Conservation (phyloP, 768 basidiomycete genomes). For the Phanerochaete carnosa region DNA sequence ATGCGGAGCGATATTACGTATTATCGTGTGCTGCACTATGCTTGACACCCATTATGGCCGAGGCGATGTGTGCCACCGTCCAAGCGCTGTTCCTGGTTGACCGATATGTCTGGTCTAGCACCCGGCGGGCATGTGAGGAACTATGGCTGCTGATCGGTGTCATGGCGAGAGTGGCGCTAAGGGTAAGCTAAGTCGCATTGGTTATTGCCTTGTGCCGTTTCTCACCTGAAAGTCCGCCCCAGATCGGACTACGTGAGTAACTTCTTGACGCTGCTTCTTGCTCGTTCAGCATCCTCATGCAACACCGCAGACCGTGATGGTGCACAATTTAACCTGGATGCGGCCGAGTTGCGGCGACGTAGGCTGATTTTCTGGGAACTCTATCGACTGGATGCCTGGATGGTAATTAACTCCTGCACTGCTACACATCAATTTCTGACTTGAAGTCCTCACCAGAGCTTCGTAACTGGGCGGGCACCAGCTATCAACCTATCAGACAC, state of each 20-base stretch:
- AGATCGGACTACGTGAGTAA: slow-evolving; percentile 54
- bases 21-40: slow-evolving; percentile 47
- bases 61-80: slow-evolving; percentile 44
- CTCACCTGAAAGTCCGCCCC: neutral
- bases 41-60: slow-evolving; percentile 39
- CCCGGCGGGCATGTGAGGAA: slow-evolving; percentile 40
- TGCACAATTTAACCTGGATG: slow-evolving; percentile 42
- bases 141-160: slow-evolving; percentile 50
- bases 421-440: neutral
- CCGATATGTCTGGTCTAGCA: slow-evolving; percentile 39
- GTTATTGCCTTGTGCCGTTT: neutral
- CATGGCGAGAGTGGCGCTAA: slow-evolving; percentile 38
- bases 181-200: slow-evolving; percentile 30
- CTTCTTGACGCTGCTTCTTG: neutral
- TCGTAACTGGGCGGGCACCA: slow-evolving; percentile 50
- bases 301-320: slow-evolving; percentile 46
- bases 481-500: slow-evolving; percentile 43
- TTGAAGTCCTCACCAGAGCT: slow-evolving; percentile 29
- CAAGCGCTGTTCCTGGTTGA: slow-evolving; percentile 46
- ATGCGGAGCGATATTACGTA: slow-evolving; percentile 42
- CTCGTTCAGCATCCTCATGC: neutral
- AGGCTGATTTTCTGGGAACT: slow-evolving; percentile 53
- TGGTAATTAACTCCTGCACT: slow-evolving; percentile 28
- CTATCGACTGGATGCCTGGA: slow-evolving; percentile 48
- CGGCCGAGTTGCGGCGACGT: slow-evolving; percentile 43